Evolutionary conservation across 2,329 filamentous ascomycete genomes (phyloP).

Genomic region (Claviceps purpurea): DNA sequence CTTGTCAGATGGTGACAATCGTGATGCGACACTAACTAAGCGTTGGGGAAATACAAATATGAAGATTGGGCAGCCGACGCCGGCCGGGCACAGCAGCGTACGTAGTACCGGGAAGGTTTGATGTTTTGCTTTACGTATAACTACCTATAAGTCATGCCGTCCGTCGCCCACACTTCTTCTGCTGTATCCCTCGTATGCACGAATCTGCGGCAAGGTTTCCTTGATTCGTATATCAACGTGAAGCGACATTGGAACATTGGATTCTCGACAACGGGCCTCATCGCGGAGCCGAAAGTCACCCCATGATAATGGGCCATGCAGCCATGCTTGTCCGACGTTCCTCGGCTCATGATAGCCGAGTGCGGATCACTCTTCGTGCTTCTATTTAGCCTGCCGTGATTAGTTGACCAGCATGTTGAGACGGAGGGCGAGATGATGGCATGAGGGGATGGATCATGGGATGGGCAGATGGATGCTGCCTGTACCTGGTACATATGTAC

Average conservation of each 20-base stretch:
- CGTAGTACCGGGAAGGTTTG: neutral
- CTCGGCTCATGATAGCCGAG: neutral
- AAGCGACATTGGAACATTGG: neutral
- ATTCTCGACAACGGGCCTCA: neutral
- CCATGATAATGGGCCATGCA: neutral
- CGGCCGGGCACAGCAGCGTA: neutral
- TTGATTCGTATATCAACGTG: neutral
- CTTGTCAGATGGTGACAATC: neutral
- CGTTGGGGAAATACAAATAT: neutral
- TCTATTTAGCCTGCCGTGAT: neutral
- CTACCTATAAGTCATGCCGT: neutral
- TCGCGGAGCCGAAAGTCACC: neutral
- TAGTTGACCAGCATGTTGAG: neutral
- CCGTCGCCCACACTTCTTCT: neutral
- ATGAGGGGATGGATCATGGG: neutral
- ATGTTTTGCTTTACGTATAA: neutral
- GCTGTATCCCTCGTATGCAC: neutral
- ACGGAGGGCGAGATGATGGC: neutral
- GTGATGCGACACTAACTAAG: neutral
- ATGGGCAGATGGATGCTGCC: neutral
- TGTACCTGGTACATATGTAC: neutral
- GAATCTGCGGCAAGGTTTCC: too few relatives aligned
- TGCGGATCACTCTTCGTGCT: neutral
- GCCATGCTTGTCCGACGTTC: neutral
- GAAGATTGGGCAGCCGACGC: neutral